Percentiles rank a stretch among this genome's conserved stretches.
Evolutionary conservation across 2,329 filamentous ascomycete species (phyloP).

Genomic region (Monosporascus cannonballus): DNA sequence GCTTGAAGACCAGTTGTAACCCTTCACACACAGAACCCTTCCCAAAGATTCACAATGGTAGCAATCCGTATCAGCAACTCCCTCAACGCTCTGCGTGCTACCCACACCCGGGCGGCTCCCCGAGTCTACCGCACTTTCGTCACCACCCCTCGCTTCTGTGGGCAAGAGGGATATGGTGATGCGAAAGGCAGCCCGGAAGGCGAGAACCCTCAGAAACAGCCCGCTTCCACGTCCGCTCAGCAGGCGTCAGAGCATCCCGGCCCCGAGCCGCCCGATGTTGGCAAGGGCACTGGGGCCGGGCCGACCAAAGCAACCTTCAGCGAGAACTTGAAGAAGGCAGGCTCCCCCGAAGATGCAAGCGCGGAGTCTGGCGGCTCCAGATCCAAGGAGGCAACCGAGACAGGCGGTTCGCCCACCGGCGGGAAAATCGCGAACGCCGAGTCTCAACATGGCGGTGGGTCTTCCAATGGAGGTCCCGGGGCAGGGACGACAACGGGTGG

Average conservation of each 20-base stretch:
- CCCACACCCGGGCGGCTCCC: constrained; percentile 12
- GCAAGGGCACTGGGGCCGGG: constrained; percentile 30
- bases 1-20: background rate
- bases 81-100: constrained; percentile 14
- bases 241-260: constrained; percentile 36
- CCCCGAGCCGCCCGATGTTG: constrained; percentile 32
- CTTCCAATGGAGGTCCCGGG: constrained; percentile 20
- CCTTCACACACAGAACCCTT: background rate
- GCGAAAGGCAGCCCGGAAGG: constrained; percentile 30
- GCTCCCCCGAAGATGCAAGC: constrained; percentile 25
- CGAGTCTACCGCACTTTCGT: constrained; percentile 17
- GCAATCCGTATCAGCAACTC: constrained; percentile 21
- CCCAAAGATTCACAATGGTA: constrained; percentile 16
- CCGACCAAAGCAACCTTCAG: constrained; percentile 27
- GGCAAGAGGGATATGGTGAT: constrained; percentile 33
- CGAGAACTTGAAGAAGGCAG: constrained; percentile 16
- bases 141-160: constrained; percentile 11
- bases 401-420: constrained; percentile 24
- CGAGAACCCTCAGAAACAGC: constrained; percentile 31
- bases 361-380: constrained; percentile 32
- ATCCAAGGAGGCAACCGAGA: constrained; percentile 34
- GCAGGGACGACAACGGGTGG: constrained; percentile 31
- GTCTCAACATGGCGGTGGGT: background rate
- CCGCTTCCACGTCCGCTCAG: constrained; percentile 23
- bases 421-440: constrained; percentile 19